A percentile compares a stretch with the other conserved stretches of the same genome.
phyloP scores from a whole-genome alignment of 2,329 filamentous ascomycete genomes.

The Fusarium pininemorale region DNA sequence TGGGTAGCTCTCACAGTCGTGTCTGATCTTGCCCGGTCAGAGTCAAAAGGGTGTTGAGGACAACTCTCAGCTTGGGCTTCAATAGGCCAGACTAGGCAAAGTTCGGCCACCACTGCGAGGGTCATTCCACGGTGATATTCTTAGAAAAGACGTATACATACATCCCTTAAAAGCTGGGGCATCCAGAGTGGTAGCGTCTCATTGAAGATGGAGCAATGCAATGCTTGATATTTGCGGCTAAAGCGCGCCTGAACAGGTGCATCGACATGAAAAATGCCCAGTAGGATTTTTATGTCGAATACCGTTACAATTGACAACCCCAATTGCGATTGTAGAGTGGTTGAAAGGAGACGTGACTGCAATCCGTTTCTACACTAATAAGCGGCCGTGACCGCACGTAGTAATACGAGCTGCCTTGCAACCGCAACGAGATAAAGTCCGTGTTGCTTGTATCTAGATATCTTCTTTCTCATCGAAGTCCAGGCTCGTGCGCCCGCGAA shows the following conservation, averaged over 20 bases:
- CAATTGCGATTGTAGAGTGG: neutral
- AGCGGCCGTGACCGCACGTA: neutral
- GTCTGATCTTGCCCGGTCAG: slow-evolving; percentile 4
- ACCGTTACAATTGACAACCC: neutral
- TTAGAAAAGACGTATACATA: slow-evolving; percentile 3
- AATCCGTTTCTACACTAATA: neutral
- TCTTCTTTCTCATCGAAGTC: neutral
- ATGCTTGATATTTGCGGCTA: neutral
- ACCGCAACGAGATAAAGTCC: neutral
- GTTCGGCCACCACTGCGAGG: slow-evolving; percentile 26
- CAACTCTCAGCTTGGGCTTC: slow-evolving; percentile 17
- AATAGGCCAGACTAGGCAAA: slow-evolving; percentile 25
- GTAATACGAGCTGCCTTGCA: neutral
- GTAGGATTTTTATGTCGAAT: neutral
- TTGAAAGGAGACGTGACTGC: neutral
- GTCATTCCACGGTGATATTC: slow-evolving; percentile 14
- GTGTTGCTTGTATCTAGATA: neutral
- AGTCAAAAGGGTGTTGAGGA: neutral
- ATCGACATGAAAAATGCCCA: neutral
- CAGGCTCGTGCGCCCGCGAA: slow-evolving; percentile 20
- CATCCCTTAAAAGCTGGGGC: neutral
- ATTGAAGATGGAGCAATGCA: neutral
- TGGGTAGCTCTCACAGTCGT: neutral
- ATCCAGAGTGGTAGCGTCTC: neutral
- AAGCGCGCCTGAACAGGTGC: neutral